A percentile compares a stretch with the other conserved stretches of the same genome.
Evolutionary conservation across 768 basidiomycete genomes (phyloP).

Genomic region (Chalciporus piperatus): DNA sequence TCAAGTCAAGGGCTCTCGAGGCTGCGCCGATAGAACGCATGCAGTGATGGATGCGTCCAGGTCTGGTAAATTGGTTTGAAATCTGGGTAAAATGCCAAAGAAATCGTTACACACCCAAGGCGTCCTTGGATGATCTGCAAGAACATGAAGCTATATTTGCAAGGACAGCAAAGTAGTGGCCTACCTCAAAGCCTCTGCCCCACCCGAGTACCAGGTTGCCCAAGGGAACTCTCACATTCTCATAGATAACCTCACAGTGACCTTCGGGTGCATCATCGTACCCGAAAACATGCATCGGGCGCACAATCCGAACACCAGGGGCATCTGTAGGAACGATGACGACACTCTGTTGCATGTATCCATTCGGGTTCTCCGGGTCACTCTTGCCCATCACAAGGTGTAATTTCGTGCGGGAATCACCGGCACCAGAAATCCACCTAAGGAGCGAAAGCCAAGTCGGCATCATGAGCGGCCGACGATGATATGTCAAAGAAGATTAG

Average conservation of each 20-base stretch:
- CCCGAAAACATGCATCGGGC: conserved; percentile 93
- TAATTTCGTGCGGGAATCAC: conserved; percentile 83
- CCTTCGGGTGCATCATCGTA: conserved; percentile 97
- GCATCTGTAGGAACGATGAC: conserved; percentile 90
- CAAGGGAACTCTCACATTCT: conserved; percentile 88
- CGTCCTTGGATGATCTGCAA: conserved; percentile 90
- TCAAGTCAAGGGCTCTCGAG: conserved; percentile 76
- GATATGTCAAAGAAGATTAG: conserved; percentile 3
- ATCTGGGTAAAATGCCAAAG: not conserved
- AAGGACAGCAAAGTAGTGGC: not conserved
- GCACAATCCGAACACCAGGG: conserved; percentile 82
- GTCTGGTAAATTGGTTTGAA: conserved; percentile 42
- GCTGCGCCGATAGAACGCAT: conserved; percentile 96
- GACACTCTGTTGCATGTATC: conserved; percentile 86
- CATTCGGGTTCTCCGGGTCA: conserved; percentile 75
- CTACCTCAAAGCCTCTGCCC: conserved; percentile 91
- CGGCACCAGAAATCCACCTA: conserved; percentile 98
- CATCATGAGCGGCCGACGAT: conserved; percentile 9
- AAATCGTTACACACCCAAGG: conserved; percentile 59
- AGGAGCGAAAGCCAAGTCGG: conserved; percentile 7
- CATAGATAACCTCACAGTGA: conserved; percentile 93
- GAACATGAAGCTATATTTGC: not conserved
- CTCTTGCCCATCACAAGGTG: conserved; percentile 97
- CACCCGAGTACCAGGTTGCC: conserved; percentile 85
- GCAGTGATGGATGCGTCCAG: conserved; percentile 95